A percentile compares a stretch with the other conserved stretches of the same genome.
phyloP scores from a whole-genome alignment of 768 basidiomycete species.

The Galerina marginata region DNA sequence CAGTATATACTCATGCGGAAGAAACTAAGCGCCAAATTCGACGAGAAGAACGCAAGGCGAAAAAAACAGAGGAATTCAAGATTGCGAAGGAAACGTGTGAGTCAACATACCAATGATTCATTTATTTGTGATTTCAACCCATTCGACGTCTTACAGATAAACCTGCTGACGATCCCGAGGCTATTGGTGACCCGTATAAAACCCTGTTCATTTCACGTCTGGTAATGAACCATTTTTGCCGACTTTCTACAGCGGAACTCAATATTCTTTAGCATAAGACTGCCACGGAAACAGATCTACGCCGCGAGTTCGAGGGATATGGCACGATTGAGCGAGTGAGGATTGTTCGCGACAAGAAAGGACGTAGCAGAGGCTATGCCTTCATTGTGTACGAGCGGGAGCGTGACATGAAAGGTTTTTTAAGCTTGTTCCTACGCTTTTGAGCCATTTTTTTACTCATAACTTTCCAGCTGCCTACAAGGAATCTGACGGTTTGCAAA shows the following conservation, averaged over 20 bases:
- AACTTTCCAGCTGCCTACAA: slow-evolving; percentile 84
- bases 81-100: slow-evolving; percentile 84
- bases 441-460: slow-evolving; percentile 13
- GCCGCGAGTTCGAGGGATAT: slow-evolving; percentile 94
- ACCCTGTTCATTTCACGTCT: slow-evolving; percentile 95
- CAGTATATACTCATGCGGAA: slow-evolving; percentile 80
- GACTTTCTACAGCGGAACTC: not conserved
- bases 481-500: slow-evolving; percentile 95
- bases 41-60: slow-evolving; percentile 80
- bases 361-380: slow-evolving; percentile 88
- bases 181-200: slow-evolving; percentile 96
- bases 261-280: slow-evolving; percentile 74
- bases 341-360: slow-evolving; percentile 91
- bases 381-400: slow-evolving; percentile 98
- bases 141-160: slow-evolving; percentile 64
- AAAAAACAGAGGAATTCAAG: slow-evolving; percentile 76
- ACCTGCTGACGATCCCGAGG: slow-evolving; percentile 89
- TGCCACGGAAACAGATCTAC: slow-evolving; percentile 89
- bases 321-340: slow-evolving; percentile 94
- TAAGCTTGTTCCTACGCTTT: slow-evolving; percentile 15
- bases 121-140: not conserved
- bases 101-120: slow-evolving; percentile 32
- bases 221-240: slow-evolving; percentile 42
- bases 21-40: slow-evolving; percentile 81
- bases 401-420: slow-evolving; percentile 97